phyloP scores from a whole-genome alignment of 2,329 filamentous ascomycete genomes.

The Fusarium acutatum region DNA sequence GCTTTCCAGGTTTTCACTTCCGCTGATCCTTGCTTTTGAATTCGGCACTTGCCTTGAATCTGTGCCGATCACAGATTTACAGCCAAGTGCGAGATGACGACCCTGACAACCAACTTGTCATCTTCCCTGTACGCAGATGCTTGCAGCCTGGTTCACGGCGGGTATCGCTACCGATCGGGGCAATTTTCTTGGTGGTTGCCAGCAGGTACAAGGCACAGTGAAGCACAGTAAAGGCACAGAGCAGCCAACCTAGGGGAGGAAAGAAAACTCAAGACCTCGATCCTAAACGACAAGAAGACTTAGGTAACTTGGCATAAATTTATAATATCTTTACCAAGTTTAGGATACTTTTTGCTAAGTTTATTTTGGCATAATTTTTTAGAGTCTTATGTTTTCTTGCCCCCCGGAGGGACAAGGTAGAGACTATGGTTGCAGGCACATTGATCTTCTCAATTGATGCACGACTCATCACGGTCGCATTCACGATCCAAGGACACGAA shows the following conservation, averaged over 20 bases:
- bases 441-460: background rate
- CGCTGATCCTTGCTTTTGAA: background rate
- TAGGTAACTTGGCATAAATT: no score
- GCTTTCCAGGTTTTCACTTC: background rate
- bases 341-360: no score
- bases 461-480: background rate
- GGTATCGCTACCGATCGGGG: slow-evolving; percentile 1
- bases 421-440: background rate
- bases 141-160: background rate
- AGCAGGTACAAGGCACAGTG: background rate
- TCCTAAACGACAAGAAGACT: no score
- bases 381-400: no score
- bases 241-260: no score
- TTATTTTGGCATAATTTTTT: no score
- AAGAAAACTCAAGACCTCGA: no score
- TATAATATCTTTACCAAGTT: no score
- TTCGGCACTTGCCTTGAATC: slow-evolving; percentile 4
- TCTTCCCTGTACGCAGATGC: background rate
- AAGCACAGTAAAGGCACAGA: background rate
- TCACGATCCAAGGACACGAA: background rate
- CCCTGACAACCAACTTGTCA: background rate
- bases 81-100: slow-evolving; percentile 1
- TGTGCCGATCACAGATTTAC: background rate
- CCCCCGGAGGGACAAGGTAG: no score
- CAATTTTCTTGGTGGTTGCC: background rate